Conservation (phyloP, 2,329 filamentous ascomycete genomes). For the Curvularia eragrostidis region DNA sequence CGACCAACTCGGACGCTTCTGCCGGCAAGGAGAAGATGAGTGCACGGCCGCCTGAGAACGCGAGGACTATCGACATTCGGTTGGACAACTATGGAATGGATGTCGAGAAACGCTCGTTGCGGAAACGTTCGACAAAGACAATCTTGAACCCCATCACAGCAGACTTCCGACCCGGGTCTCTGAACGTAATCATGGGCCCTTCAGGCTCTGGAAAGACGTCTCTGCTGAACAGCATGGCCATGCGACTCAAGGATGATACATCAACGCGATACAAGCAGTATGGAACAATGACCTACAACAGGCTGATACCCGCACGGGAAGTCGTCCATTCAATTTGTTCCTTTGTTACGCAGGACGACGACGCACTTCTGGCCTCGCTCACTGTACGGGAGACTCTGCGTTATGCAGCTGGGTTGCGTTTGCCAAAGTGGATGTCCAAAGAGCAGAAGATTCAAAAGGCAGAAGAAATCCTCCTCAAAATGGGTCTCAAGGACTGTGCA, state of each 20-base stretch:
- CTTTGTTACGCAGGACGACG: conserved; percentile 80
- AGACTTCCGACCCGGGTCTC: conserved; percentile 69
- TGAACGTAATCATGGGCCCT: conserved; percentile 83
- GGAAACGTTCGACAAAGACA: conserved; percentile 56
- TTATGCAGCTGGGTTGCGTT: conserved; percentile 71
- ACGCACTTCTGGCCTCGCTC: conserved; percentile 74
- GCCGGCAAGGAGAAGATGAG: conserved; percentile 74
- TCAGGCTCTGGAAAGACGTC: conserved; percentile 80
- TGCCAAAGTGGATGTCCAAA: conserved; percentile 73
- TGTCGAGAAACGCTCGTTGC: conserved; percentile 66
- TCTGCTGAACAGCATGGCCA: conserved; percentile 74
- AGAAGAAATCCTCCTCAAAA: conserved; percentile 74
- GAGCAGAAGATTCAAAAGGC: conserved; percentile 71
- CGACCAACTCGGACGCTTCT: conserved; percentile 64
- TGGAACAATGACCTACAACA: conserved; percentile 74
- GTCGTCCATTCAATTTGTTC: conserved; percentile 76
- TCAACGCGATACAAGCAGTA: conserved; percentile 67
- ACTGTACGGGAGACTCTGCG: conserved; percentile 77
- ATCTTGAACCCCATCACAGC: conserved; percentile 73
- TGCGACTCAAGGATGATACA: conserved; percentile 67
- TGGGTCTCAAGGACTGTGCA: conserved; percentile 80
- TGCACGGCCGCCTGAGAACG: conserved; percentile 59
- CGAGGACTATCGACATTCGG: conserved; percentile 68
- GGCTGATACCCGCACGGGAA: conserved; percentile 68
- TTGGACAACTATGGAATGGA: conserved; percentile 69